Percentiles rank a stretch among this genome's conserved stretches.
phyloP scores from a whole-genome alignment of 2,329 filamentous ascomycete species.

The Hypoxylon sp. region DNA sequence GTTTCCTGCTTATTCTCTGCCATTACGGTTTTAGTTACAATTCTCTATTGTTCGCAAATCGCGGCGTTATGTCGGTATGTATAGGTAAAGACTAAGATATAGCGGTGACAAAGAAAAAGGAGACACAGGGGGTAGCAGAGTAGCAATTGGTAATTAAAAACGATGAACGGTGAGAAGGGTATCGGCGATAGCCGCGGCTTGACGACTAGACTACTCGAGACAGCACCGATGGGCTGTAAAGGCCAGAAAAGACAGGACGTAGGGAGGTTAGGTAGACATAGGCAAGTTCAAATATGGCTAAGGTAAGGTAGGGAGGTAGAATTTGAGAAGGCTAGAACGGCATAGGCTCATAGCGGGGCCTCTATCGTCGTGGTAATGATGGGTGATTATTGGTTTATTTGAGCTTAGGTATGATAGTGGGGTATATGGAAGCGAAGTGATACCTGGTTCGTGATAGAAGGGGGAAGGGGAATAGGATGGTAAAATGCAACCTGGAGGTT shows the following conservation, averaged over 20 bases:
- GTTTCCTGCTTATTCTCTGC: constrained; percentile 42
- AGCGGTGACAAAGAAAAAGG: constrained; percentile 15
- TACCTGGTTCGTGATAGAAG: constrained; percentile 24
- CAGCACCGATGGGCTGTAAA: constrained; percentile 24
- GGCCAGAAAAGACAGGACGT: constrained; percentile 19
- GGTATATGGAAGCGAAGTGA: constrained; percentile 32
- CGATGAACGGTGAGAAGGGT: constrained; percentile 8
- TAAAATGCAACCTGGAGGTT: constrained; percentile 46
- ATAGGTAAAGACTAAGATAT: constrained; percentile 14
- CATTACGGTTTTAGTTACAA: constrained; percentile 45
- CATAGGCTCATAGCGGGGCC: constrained; percentile 44
- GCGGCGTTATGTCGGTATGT: constrained; percentile 11
- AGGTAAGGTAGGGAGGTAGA: constrained; percentile 20
- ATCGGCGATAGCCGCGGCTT: constrained; percentile 6
- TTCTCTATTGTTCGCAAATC: background rate
- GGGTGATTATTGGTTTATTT: constrained; percentile 41
- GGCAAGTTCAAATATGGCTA: constrained; percentile 33
- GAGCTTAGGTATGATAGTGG: constrained; percentile 40
- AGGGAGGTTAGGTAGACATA: constrained; percentile 28
- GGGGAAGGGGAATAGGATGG: constrained; percentile 6
- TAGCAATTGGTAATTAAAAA: constrained; percentile 25
- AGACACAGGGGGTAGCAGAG: constrained; percentile 5
- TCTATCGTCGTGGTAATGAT: constrained; percentile 33
- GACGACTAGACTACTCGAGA: constrained; percentile 22
- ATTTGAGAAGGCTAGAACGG: constrained; percentile 40